Evolutionary conservation across 495 filamentous ascomycete genomes (phyloP).

Genomic region (Penicillium atrosanguineum): DNA sequence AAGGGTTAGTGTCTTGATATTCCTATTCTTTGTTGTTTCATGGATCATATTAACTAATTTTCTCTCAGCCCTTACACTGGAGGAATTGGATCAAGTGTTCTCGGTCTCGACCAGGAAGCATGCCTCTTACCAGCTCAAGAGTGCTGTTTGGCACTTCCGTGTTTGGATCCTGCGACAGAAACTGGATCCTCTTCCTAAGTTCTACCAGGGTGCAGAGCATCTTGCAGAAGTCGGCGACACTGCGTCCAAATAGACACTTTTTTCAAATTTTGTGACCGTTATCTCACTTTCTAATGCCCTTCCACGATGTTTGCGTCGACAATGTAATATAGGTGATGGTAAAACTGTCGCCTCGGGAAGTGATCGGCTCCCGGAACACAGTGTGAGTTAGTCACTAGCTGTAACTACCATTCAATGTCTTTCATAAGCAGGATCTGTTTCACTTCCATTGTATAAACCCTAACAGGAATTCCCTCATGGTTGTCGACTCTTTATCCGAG

Average conservation of each 20-base stretch:
- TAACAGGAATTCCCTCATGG: too few species aligned
- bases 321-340: too few species aligned
- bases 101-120: constrained; percentile 50
- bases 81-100: constrained; percentile 54
- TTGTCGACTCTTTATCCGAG: too few species aligned
- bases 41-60: neutral
- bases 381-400: too few species aligned
- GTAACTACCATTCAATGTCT: too few species aligned
- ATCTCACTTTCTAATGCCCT: neutral
- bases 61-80: constrained; percentile 41
- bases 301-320: neutral
- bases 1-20: constrained; percentile 39
- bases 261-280: neutral
- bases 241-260: constrained; percentile 2
- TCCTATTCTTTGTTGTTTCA: neutral
- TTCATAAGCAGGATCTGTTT: too few species aligned
- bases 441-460: too few species aligned
- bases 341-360: too few species aligned
- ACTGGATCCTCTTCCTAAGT: constrained; percentile 40
- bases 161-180: constrained; percentile 50
- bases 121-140: constrained; percentile 46
- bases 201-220: constrained; percentile 40
- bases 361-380: too few species aligned
- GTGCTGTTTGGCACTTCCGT: constrained; percentile 50
- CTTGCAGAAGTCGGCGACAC: constrained; percentile 36